A percentile compares a stretch with the other conserved stretches of the same genome.
Conservation (phyloP, 2,329 filamentous ascomycete genomes). For the Tricladium varicosporioides region DNA sequence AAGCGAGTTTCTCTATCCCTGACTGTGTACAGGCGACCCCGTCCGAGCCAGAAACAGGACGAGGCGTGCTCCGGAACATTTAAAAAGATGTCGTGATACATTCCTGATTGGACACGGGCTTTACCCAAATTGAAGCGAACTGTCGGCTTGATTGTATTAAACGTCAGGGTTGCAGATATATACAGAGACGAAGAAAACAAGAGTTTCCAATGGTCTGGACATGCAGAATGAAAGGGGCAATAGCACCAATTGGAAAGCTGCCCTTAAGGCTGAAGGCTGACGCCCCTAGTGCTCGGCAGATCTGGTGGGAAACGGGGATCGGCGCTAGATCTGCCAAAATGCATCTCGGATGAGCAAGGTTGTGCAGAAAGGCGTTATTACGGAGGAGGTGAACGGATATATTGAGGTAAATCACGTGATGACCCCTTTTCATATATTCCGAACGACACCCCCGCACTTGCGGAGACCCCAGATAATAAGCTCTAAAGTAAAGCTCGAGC, state of each 20-base stretch:
- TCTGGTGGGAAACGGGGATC: not conserved
- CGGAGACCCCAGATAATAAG: not conserved
- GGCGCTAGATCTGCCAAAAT: conserved; percentile 9
- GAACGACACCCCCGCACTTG: conserved; percentile 1
- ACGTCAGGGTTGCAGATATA: conserved; percentile 1
- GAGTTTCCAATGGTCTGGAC: conserved; percentile 4
- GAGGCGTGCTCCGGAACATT: not conserved
- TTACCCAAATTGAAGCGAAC: conserved; percentile 5
- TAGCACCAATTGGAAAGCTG: conserved; percentile 2
- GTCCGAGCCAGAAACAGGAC: not conserved
- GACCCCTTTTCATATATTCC: not conserved
- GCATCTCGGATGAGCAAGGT: not conserved
- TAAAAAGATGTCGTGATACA: not conserved
- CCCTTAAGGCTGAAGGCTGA: not conserved
- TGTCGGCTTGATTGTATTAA: not conserved
- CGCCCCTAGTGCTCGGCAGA: conserved; percentile 1
- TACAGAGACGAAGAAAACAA: conserved; percentile 3
- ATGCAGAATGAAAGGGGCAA: not conserved
- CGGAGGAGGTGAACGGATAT: not conserved
- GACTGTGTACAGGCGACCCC: not conserved
- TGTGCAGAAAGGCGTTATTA: not conserved
- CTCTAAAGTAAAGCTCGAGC: not conserved
- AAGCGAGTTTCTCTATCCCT: not conserved
- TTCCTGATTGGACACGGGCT: not conserved
- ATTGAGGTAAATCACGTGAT: not conserved